phyloP scores from a whole-genome alignment of 2,329 filamentous ascomycete genomes.

The Orbilia ellipsospora region DNA sequence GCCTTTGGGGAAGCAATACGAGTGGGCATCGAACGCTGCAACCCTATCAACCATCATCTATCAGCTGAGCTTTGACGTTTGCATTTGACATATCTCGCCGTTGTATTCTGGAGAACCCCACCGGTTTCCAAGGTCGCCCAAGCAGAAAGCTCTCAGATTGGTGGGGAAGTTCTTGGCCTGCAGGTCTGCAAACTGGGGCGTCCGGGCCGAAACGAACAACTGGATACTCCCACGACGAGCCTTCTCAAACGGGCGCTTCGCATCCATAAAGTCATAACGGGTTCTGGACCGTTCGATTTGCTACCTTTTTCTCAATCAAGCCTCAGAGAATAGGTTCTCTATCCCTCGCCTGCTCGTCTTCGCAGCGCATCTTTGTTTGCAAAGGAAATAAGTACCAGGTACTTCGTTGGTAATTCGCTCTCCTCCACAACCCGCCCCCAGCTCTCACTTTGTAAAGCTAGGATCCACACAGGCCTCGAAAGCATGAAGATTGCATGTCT shows the following conservation, averaged over 20 bases:
- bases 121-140: constrained; percentile 25
- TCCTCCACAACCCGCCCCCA: constrained; percentile 19
- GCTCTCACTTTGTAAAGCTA: constrained; percentile 23
- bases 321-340: too few relatives aligned
- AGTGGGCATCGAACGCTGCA: not conserved
- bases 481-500: constrained; percentile 65
- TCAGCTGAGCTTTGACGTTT: constrained; percentile 21
- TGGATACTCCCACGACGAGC: constrained; percentile 34
- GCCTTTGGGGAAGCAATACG: not conserved
- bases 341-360: not conserved
- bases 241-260: constrained; percentile 39
- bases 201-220: constrained; percentile 52
- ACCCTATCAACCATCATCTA: not conserved
- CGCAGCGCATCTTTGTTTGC: constrained; percentile 8
- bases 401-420: constrained; percentile 28
- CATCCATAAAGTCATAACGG: constrained; percentile 10
- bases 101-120: constrained; percentile 46
- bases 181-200: constrained; percentile 35
- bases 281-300: constrained; percentile 50
- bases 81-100: constrained; percentile 40
- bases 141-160: constrained; percentile 46
- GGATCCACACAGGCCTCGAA: constrained; percentile 35
- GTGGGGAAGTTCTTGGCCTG: constrained; percentile 51
- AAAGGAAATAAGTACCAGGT: constrained; percentile 45
- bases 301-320: constrained; percentile 19